These are phyloP conservation scores for Darksidea phi DNA, from an alignment of 495 filamentous ascomycete genomes.

Conservation along the genomic window DNA sequence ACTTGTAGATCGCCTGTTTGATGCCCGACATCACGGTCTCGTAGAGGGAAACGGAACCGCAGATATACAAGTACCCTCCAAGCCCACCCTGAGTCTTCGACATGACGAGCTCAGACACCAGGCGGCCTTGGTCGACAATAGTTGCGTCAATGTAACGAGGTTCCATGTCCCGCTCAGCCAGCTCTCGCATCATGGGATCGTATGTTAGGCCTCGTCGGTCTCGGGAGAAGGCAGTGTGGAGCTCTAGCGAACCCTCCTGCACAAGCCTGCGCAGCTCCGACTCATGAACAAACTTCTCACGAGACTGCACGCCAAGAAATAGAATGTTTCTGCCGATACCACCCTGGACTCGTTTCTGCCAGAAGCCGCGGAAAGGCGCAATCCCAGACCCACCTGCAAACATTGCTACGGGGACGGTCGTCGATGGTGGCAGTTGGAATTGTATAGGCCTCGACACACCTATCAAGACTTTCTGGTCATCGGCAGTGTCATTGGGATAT, in stretches of 20 bases:
- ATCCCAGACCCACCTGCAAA: slow-evolving; percentile 55
- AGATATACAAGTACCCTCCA: slow-evolving; percentile 54
- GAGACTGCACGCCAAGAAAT: slow-evolving; percentile 53
- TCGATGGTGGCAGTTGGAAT: slow-evolving; percentile 51
- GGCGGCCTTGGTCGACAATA: slow-evolving; percentile 50
- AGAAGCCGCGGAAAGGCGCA: slow-evolving; percentile 54
- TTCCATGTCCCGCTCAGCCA: slow-evolving; percentile 50
- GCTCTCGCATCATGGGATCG: slow-evolving; percentile 43
- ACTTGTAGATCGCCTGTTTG: slow-evolving; percentile 51
- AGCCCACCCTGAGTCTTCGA: slow-evolving; percentile 53
- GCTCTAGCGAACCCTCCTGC: slow-evolving; percentile 51
- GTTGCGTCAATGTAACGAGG: slow-evolving; percentile 53
- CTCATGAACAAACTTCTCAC: slow-evolving; percentile 54
- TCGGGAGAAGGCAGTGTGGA: slow-evolving; percentile 52
- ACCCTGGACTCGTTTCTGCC: slow-evolving; percentile 46
- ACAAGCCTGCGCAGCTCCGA: slow-evolving; percentile 51
- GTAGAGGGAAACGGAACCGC: slow-evolving; percentile 54
- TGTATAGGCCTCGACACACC: slow-evolving; percentile 52
- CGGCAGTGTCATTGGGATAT: slow-evolving; percentile 26
- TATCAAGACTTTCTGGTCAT: slow-evolving; percentile 46
- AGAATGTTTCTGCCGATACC: slow-evolving; percentile 49
- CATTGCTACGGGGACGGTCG: slow-evolving; percentile 50
- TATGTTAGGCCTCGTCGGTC: slow-evolving; percentile 50
- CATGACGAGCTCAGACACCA: slow-evolving; percentile 54
- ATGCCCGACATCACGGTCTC: slow-evolving; percentile 55